phyloP scores from a whole-genome alignment of 2,329 filamentous ascomycete genomes.

The Ramichloridium luteum region DNA sequence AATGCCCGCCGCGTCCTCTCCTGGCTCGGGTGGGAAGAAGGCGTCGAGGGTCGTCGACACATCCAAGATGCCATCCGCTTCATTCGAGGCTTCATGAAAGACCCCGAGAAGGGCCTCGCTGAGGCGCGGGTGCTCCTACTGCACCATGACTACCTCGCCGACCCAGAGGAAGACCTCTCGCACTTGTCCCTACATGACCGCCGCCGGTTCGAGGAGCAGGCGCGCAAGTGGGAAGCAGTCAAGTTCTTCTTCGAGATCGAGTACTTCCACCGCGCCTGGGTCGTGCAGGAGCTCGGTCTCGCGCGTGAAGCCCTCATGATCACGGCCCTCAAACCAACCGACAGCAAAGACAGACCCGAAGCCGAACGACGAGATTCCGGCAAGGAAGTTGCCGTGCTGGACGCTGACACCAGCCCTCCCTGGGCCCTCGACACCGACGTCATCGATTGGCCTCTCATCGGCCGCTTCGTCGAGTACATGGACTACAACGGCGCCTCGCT shows the following conservation, averaged over 20 bases:
- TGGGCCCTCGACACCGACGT: not conserved
- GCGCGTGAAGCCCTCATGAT: not conserved
- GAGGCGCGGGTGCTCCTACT: not conserved
- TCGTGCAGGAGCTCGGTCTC: not conserved
- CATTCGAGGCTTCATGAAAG: not conserved
- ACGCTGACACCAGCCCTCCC: not conserved
- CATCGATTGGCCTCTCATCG: not conserved
- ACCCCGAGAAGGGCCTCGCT: not conserved
- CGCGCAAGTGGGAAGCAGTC: not conserved
- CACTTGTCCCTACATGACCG: not conserved
- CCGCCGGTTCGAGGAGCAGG: not conserved
- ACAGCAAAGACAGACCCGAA: no score
- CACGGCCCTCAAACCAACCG: not conserved
- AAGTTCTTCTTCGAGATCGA: constrained; percentile 1
- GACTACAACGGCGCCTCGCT: not conserved
- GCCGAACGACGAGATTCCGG: no score
- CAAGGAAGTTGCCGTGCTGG: not conserved
- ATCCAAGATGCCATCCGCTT: not conserved
- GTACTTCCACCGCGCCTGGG: not conserved
- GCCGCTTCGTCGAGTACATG: not conserved
- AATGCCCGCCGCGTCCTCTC: constrained; percentile 1
- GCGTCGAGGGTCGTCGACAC: not conserved
- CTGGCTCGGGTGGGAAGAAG: constrained; percentile 3
- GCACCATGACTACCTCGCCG: not conserved
- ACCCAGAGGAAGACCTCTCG: not conserved